Evolutionary conservation across 179 eudicot species (phyloP).

Genomic region (Carnegiea gigantea): DNA sequence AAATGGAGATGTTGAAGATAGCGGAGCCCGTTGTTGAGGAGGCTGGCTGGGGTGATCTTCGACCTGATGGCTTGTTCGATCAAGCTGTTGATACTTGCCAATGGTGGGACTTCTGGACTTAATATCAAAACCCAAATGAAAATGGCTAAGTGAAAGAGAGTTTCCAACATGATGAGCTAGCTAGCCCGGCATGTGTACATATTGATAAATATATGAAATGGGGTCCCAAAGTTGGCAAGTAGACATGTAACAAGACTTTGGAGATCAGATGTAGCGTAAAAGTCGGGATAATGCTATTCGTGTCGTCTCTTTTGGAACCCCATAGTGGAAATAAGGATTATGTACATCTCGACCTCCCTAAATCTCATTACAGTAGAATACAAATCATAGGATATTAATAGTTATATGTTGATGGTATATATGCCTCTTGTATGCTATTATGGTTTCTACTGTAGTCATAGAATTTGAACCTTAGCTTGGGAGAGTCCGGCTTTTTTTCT

Average conservation of each 20-base stretch:
- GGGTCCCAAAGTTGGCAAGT: not conserved
- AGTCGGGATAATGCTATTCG: not conserved
- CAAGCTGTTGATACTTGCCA: conserved; percentile 38
- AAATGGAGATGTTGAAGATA: conserved; percentile 29
- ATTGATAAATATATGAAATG: not conserved
- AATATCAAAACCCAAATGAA: not conserved
- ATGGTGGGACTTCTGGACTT: conserved; percentile 41
- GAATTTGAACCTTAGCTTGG: not conserved
- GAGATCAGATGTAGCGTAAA: not conserved
- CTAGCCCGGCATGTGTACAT: not conserved
- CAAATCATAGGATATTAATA: not conserved
- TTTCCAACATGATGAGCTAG: not conserved
- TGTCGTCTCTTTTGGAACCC: not conserved
- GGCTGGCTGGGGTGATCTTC: conserved; percentile 47
- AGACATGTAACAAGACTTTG: not conserved
- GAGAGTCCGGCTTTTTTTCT: conserved; percentile 2
- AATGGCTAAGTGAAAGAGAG: not conserved
- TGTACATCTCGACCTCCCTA: not conserved
- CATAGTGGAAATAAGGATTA: not conserved
- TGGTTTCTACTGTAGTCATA: not conserved
- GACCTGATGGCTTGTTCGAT: conserved; percentile 35
- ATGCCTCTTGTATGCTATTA: not conserved
- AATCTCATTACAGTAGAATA: not conserved
- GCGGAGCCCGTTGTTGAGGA: conserved; percentile 38
- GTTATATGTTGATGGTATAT: not conserved